A percentile compares a stretch with the other conserved stretches of the same genome.
Conservation (phyloP, 768 basidiomycete species). For the Trametes punicea region DNA sequence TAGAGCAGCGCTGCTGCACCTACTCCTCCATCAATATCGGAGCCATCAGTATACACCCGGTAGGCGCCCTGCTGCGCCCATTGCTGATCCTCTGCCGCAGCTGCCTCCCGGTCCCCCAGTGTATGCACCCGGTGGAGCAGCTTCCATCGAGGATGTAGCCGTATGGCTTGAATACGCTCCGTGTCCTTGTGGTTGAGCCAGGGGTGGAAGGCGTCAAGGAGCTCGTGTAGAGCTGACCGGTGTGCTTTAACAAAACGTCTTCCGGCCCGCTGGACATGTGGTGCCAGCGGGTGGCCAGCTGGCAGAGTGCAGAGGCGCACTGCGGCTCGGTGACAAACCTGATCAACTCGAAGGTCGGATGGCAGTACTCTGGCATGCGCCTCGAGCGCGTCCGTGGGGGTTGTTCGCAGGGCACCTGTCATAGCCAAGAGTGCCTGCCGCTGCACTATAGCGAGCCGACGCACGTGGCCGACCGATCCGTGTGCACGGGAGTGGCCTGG, state of each 20-base stretch:
- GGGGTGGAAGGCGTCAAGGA: slow-evolving; percentile 17
- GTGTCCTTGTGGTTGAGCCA: slow-evolving; percentile 19
- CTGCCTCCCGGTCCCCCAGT: background rate
- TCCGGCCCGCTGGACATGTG: slow-evolving; percentile 5
- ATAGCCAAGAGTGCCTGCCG: slow-evolving; percentile 23
- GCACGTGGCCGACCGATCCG: slow-evolving; percentile 5
- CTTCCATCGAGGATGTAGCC: slow-evolving; percentile 11
- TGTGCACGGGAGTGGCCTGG: background rate
- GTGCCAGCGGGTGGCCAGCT: slow-evolving; percentile 18
- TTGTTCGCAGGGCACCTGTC: slow-evolving; percentile 25
- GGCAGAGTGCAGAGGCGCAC: slow-evolving; percentile 23
- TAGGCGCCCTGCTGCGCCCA: background rate
- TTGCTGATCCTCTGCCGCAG: background rate
- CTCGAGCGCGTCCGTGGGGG: slow-evolving; percentile 23
- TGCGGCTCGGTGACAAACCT: slow-evolving; percentile 9
- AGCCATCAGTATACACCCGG: slow-evolving; percentile 31
- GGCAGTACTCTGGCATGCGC: slow-evolving; percentile 24
- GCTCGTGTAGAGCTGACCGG: slow-evolving; percentile 22
- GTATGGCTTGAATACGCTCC: slow-evolving; percentile 11
- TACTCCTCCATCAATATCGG: slow-evolving; percentile 25
- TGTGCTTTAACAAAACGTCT: slow-evolving; percentile 15
- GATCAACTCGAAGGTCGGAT: slow-evolving; percentile 19
- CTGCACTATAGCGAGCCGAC: slow-evolving; percentile 22
- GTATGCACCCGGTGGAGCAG: background rate
- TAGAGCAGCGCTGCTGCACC: slow-evolving; percentile 31